A percentile compares a stretch with the other conserved stretches of the same genome.
Evolutionary conservation across 257 asterid genomes (phyloP).

Genomic region (Apocynum venetum): DNA sequence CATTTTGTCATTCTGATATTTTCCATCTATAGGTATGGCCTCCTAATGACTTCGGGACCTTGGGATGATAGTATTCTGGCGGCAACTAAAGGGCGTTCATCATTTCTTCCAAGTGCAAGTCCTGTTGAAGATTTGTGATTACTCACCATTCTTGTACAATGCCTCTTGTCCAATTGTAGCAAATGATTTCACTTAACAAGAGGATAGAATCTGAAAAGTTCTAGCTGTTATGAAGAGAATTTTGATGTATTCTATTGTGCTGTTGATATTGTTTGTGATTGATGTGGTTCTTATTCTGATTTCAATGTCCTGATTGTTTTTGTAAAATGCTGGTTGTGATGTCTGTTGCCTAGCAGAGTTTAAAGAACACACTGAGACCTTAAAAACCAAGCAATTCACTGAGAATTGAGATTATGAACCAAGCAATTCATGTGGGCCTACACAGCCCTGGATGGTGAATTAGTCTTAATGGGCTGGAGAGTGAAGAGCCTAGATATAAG

Average conservation of each 20-base stretch:
- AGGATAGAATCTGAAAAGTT: neutral
- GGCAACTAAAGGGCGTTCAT: neutral
- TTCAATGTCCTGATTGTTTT: neutral
- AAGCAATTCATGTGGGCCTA: neutral
- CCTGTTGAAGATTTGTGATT: neutral
- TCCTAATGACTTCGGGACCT: slow-evolving; percentile 66
- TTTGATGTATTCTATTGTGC: neutral
- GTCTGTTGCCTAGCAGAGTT: neutral
- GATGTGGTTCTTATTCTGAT: neutral
- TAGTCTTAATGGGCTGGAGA: neutral
- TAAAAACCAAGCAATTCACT: no score
- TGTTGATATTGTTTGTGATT: neutral
- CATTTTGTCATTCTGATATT: neutral
- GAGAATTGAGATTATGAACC: no score
- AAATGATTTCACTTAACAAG: neutral
- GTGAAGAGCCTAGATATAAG: neutral
- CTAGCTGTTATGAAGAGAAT: neutral
- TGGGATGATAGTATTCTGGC: slow-evolving; percentile 31
- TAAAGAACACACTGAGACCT: no score
- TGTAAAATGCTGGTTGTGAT: neutral
- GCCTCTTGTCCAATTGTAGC: neutral
- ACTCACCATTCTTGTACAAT: neutral
- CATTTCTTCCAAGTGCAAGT: neutral
- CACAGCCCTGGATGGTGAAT: neutral
- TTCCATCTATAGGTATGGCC: slow-evolving; percentile 78